Conservation (phyloP, 352 stramenopile genomes). For the Bremia lactucae region DNA sequence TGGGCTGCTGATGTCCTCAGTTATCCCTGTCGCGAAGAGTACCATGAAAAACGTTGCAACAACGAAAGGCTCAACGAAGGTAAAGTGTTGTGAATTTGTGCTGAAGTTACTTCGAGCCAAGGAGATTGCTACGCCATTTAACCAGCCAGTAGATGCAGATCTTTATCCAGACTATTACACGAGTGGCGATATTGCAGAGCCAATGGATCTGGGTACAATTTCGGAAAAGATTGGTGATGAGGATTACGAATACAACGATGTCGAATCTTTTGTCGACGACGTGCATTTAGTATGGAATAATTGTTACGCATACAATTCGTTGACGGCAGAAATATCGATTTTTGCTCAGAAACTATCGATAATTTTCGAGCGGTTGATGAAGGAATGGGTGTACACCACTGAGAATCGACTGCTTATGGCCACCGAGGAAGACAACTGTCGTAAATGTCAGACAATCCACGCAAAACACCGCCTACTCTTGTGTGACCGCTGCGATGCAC, state of each 20-base stretch:
- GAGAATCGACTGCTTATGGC: constrained; percentile 41
- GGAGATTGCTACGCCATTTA: constrained; percentile 69
- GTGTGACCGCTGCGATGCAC: constrained; percentile 74
- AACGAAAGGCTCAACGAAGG: constrained; percentile 38
- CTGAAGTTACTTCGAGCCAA: constrained; percentile 70
- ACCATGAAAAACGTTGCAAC: constrained; percentile 49
- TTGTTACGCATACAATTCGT: constrained; percentile 76
- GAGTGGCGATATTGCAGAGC: constrained; percentile 54
- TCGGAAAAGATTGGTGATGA: constrained; percentile 77
- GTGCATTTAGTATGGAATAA: constrained; percentile 80
- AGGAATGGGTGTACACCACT: constrained; percentile 65
- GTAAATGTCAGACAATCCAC: constrained; percentile 60
- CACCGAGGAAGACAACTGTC: constrained; percentile 69
- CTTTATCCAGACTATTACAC: constrained; percentile 80
- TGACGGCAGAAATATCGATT: constrained; percentile 69
- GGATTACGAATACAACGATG: constrained; percentile 76
- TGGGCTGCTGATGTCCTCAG: constrained; percentile 46
- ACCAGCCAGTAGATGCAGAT: constrained; percentile 72
- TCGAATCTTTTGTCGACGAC: constrained; percentile 74
- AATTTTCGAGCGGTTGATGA: constrained; percentile 73
- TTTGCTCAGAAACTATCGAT: constrained; percentile 64
- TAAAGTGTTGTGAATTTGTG: constrained; percentile 61
- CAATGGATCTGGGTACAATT: constrained; percentile 78
- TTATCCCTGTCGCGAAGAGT: constrained; percentile 29
- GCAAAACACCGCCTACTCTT: constrained; percentile 54